Evolutionary conservation across 176 grass and related monocot genomes (phyloP), one percentile per base, ranked within the genome.

Genomic region (Bonia amplexicaulis): DNA sequence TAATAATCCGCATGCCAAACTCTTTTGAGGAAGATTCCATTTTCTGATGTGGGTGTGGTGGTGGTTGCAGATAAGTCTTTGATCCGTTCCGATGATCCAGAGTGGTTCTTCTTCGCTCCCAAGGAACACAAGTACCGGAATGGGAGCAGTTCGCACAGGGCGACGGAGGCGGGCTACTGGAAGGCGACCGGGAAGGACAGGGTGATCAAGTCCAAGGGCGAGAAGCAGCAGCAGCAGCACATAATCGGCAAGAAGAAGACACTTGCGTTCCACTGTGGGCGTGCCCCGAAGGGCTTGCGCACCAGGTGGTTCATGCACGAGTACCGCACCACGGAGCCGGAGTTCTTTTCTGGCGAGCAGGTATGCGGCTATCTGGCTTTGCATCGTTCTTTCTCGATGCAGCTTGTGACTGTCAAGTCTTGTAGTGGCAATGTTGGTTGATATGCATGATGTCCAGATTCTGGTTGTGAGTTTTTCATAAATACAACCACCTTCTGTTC

Each of bases 71-170:
- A 3, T 33, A 33, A 33, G 31, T 33, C 31, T 33, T 33, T 33
- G 31, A 33, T 33, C 31, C 31, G 31, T 12, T 95, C 93, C 0
- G 86, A 93, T 10, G 95, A 97, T 55, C 95, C 87, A 0, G 95
- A 97, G 78, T 97, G 92, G 95, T 97, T 97, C 88, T 97, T 97
- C 86, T 91, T 97, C 61, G 90, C 92, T 17, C 95, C 95, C 3
- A 97, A 97, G 88, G 95, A 97, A 60, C 86, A 88, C 12, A 97
- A 94, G 74, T 94, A 97, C 31, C 88, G 92, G 6, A 94, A 91
- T 67, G 95, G 95, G 3, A 88, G 90, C 74, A 85, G 31, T 3
- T 33, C 3, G 31, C 2, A 3, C 31, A 33, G 31, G 31, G 31
- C 31, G 31, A 33, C 31, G 90, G 88, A 94, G 64, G 87, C 89